Evolutionary conservation across 495 filamentous ascomycete species (phyloP), one percentile per base, ranked within the genome.

Genomic region (Entonaema liquescens): DNA sequence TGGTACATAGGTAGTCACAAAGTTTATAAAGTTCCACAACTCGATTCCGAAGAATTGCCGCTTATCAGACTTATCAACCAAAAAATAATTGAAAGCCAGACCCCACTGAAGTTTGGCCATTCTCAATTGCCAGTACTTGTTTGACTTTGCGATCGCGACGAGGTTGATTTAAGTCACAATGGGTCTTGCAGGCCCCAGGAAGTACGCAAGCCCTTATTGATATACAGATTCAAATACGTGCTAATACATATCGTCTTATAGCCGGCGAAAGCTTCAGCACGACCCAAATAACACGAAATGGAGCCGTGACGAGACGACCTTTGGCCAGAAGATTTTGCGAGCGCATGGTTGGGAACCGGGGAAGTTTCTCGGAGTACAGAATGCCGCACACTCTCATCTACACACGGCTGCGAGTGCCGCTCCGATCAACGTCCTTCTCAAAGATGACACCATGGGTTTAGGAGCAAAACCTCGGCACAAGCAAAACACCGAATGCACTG

Each of bases 261-360:
- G 95, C 77, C 92, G 88, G 73, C 87, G 85, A 35, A 97, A 95
- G 78, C 86, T 98, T 56, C 90, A 92, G 53, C 81, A 89, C 74
- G 95, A 99, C 81, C 95, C 95, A 13, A 97, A 97, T 78, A 98
- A 98, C 77, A 97, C 92, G 29, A 87, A 87, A 81, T 99, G 95
- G 95, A 87, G 90, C 52, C 89, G 89, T 67, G 90, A 93, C 72
- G 93, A 92, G 67, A 83, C 86, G 50, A 87, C 88, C 54, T 98
- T 93, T 75, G 95, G 95, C 71, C 94, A 97, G 77, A 89, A 86
- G 71, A 92, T 98, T 60, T 88, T 99, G 67, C 88, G 90, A 59
- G 83, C 89, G 1, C 93, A 97, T 74, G 95, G 95, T 52, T 99
- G 95, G 95, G 87, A 87, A 49, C 95, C 95, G 0, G 95, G 95